Percentiles rank a stretch among this genome's conserved stretches.
These are phyloP conservation scores for Komagataella populi DNA, from an alignment of 805 yeast genomes.

Conservation along the genomic window DNA sequence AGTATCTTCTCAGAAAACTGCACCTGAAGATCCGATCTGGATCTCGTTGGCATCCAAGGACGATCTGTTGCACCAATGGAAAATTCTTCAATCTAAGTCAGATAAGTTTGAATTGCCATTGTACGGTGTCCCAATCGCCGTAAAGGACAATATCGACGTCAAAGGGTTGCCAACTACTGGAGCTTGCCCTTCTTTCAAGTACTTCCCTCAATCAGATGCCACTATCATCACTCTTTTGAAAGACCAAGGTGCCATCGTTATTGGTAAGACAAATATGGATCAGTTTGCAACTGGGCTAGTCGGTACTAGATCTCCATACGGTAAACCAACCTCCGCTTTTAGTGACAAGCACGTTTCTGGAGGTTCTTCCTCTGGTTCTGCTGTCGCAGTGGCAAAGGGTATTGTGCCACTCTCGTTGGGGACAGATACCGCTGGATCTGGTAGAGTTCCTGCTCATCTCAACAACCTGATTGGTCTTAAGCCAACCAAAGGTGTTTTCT, in stretches of 20 bases:
- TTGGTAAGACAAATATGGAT: constrained; percentile 92
- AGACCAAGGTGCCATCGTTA: constrained; percentile 81
- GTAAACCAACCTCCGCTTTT: constrained; percentile 74
- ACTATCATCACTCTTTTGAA: constrained; percentile 61
- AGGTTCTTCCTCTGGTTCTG: constrained; percentile 96
- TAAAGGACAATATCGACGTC: constrained; percentile 91
- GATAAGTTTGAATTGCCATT: constrained; percentile 46
- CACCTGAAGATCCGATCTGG: constrained; percentile 78
- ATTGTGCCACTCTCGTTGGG: constrained; percentile 82
- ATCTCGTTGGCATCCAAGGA: constrained; percentile 58
- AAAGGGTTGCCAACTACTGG: constrained; percentile 79
- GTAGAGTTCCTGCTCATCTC: constrained; percentile 92
- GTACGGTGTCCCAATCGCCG: constrained; percentile 91
- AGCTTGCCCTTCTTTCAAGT: constrained; percentile 81
- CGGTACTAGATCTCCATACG: constrained; percentile 92
- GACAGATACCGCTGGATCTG: constrained; percentile 97
- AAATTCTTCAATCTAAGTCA: constrained; percentile 48
- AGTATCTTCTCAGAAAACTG: constrained; percentile 28
- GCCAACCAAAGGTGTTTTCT: constrained; percentile 82
- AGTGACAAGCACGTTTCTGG: constrained; percentile 73
- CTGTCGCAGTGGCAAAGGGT: constrained; percentile 82
- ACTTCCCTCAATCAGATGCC: constrained; percentile 59
- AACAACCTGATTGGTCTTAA: constrained; percentile 87
- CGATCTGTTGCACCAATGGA: constrained; percentile 68
- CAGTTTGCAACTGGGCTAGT: constrained; percentile 97